Conservation (phyloP, 805 yeast species). For the Yarrowia yakushimensis region DNA sequence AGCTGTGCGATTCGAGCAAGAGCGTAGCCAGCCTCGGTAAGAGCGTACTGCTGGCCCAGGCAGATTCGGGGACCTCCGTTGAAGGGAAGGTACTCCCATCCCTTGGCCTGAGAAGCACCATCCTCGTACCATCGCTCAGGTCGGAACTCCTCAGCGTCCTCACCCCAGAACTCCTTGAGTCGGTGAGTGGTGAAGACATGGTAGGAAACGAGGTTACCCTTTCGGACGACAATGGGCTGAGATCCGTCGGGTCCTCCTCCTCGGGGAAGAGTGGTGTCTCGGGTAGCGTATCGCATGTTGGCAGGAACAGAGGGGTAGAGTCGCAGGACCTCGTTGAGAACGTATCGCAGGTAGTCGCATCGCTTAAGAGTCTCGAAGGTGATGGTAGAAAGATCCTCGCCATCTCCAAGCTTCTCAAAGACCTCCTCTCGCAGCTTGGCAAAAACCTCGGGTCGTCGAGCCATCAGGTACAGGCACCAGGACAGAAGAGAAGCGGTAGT, state of each 20-base stretch:
- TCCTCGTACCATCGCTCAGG: slow-evolving; percentile 50
- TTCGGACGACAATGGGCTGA: slow-evolving; percentile 43
- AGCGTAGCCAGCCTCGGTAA: slow-evolving; percentile 49
- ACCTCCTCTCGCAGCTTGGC: slow-evolving; percentile 42
- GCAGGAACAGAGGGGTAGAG: slow-evolving; percentile 52
- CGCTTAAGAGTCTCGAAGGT: slow-evolving; percentile 50
- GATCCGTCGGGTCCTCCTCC: slow-evolving; percentile 48
- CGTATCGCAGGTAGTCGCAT: slow-evolving; percentile 47
- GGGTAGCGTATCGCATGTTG: slow-evolving; percentile 47
- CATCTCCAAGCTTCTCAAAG: slow-evolving; percentile 38
- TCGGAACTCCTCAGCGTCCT: slow-evolving; percentile 44
- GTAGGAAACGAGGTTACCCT: slow-evolving; percentile 45
- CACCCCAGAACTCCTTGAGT: slow-evolving; percentile 42
- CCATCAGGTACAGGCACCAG: slow-evolving; percentile 46
- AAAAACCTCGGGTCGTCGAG: slow-evolving; percentile 40
- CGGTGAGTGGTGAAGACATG: slow-evolving; percentile 46
- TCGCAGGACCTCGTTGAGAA: slow-evolving; percentile 49
- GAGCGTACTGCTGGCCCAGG: slow-evolving; percentile 55
- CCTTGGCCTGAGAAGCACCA: slow-evolving; percentile 36
- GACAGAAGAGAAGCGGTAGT: slow-evolving; percentile 52
- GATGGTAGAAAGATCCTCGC: slow-evolving; percentile 33
- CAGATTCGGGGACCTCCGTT: slow-evolving; percentile 57
- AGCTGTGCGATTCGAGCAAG: slow-evolving; percentile 41
- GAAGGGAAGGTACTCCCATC: slow-evolving; percentile 51
- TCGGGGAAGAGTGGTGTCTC: slow-evolving; percentile 48